Conservation (phyloP, 306 rosid species). For the Boehmeria nivea region DNA sequence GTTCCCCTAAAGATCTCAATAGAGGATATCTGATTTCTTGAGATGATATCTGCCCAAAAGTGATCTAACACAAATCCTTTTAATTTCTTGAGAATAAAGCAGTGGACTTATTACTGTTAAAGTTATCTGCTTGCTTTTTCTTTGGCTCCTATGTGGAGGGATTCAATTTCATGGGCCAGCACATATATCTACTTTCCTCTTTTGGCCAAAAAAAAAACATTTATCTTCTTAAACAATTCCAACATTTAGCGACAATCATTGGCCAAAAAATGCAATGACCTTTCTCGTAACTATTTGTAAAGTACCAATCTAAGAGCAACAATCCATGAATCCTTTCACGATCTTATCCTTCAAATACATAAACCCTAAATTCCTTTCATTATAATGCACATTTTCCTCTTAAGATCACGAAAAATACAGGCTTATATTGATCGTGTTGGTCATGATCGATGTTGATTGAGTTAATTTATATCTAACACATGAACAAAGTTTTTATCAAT, state of each 20-base stretch:
- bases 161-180: conserved; percentile 5
- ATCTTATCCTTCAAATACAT: too few relatives aligned
- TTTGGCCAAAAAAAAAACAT: background rate
- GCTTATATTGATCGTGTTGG: too few relatives aligned
- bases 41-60: background rate
- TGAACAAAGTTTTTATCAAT: too few relatives aligned
- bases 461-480: too few relatives aligned
- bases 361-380: too few relatives aligned
- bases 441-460: too few relatives aligned
- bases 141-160: conserved; percentile 4
- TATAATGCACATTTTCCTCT: too few relatives aligned
- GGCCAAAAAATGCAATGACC: background rate
- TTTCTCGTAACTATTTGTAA: background rate
- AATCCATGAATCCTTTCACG: too few relatives aligned
- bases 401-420: too few relatives aligned
- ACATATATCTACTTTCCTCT: background rate
- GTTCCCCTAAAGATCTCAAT: background rate
- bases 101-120: background rate
- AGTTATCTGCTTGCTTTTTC: background rate
- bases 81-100: background rate
- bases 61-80: conserved; percentile 4
- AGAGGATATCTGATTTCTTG: background rate
- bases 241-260: background rate
- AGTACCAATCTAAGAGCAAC: too few relatives aligned
- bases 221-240: background rate